phyloP scores from a whole-genome alignment of 1,284 basidiomycete species.

The Tranzscheliella williamsii region DNA sequence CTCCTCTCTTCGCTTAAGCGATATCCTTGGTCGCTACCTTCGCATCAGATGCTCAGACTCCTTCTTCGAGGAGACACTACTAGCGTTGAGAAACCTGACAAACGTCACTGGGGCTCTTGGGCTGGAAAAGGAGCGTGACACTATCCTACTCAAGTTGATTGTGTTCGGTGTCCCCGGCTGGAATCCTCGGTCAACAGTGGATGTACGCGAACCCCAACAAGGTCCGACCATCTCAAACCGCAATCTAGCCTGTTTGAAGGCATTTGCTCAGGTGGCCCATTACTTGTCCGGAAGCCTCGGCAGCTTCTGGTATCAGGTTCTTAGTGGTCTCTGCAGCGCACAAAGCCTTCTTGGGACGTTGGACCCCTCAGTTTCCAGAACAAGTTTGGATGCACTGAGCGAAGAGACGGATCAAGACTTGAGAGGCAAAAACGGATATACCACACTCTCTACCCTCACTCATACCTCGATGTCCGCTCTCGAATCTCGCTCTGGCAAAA shows the following conservation, averaged over 20 bases:
- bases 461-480: slow-evolving; percentile 12
- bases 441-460: slow-evolving; percentile 31
- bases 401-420: slow-evolving; percentile 2
- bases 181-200: slow-evolving; percentile 3
- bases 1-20: slow-evolving; percentile 86
- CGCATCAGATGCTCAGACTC: slow-evolving; percentile 84
- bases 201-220: slow-evolving; percentile 5
- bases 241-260: slow-evolving; percentile 86
- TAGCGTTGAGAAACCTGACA: slow-evolving; percentile 79
- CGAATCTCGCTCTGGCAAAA: slow-evolving; percentile 25
- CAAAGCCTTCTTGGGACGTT: slow-evolving; percentile 8
- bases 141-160: slow-evolving; percentile 82
- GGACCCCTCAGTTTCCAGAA: neutral
- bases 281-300: slow-evolving; percentile 83
- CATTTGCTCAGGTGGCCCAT: slow-evolving; percentile 75
- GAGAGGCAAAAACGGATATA: slow-evolving; percentile 6
- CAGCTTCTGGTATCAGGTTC: slow-evolving; percentile 84
- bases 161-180: slow-evolving; percentile 73
- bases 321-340: slow-evolving; percentile 66
- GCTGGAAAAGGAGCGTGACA: slow-evolving; percentile 83
- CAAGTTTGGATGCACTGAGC: neutral
- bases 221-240: slow-evolving; percentile 72
- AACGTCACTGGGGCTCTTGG: slow-evolving; percentile 86
- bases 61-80: slow-evolving; percentile 79
- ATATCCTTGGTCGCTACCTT: slow-evolving; percentile 83